Percentiles rank a stretch among this genome's conserved stretches.
These are phyloP conservation scores for Hordeum pubiflorum DNA, from an alignment of 202 grass and related monocot genomes.

Conservation along the genomic window DNA sequence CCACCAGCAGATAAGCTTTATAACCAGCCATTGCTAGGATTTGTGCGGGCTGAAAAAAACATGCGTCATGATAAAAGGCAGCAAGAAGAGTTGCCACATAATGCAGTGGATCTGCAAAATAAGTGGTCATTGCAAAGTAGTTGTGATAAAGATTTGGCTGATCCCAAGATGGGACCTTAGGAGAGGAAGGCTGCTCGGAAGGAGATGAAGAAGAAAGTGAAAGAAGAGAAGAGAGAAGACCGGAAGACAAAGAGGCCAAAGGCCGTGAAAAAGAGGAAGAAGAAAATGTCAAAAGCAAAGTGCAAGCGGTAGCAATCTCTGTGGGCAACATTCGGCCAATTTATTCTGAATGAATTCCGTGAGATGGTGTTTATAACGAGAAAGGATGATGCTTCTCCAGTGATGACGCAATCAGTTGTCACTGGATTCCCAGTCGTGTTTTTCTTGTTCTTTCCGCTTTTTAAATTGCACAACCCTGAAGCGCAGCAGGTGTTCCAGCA, in stretches of 20 bases:
- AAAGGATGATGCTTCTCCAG: too few species aligned
- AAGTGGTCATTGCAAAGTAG: background rate
- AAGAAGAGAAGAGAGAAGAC: slow-evolving; percentile 77
- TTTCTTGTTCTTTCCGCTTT: too few species aligned
- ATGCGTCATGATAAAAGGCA: too few species aligned
- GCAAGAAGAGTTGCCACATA: too few species aligned
- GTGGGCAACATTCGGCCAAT: too few species aligned
- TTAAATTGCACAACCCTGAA: too few species aligned
- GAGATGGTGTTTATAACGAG: too few species aligned
- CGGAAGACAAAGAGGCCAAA: slow-evolving; percentile 67
- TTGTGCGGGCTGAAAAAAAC: slow-evolving; percentile 46
- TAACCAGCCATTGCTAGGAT: slow-evolving; percentile 62
- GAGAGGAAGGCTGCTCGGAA: slow-evolving; percentile 74
- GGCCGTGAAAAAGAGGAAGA: slow-evolving; percentile 77
- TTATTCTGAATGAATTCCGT: too few species aligned
- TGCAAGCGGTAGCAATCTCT: slow-evolving; percentile 48
- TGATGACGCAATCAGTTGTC: too few species aligned
- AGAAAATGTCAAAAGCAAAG: slow-evolving; percentile 88
- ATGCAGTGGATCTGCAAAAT: slow-evolving; percentile 18
- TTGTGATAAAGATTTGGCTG: too few species aligned
- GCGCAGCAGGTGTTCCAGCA: too few species aligned
- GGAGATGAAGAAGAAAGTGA: slow-evolving; percentile 85
- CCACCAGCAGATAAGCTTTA: slow-evolving; percentile 73
- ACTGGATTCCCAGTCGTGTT: too few species aligned
- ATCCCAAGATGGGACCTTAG: slow-evolving; percentile 45